Conservation (phyloP, 2,329 filamentous ascomycete genomes). For the Penicillium sp. region DNA sequence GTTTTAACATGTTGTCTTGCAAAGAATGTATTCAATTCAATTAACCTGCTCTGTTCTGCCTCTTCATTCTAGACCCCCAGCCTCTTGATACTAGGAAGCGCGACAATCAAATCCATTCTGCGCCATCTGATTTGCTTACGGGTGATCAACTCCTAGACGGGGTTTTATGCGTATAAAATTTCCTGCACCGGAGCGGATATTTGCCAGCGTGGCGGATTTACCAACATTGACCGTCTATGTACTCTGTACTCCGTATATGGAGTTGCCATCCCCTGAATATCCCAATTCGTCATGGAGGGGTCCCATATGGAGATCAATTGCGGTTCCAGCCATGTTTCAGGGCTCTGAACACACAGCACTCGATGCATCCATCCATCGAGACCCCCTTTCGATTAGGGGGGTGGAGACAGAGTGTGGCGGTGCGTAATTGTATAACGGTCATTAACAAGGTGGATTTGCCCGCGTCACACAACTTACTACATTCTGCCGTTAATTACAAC, state of each 20-base stretch:
- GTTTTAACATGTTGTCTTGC: neutral
- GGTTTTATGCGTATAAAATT: constrained; percentile 4
- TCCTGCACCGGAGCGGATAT: constrained; percentile 2
- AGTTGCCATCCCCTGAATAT: neutral
- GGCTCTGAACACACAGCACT: neutral
- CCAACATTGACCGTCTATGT: neutral
- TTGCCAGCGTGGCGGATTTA: constrained; percentile 8
- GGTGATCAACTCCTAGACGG: neutral
- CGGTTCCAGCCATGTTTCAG: neutral
- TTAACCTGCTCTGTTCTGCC: neutral
- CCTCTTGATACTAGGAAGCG: neutral
- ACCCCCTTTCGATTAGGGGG: constrained; percentile 25
- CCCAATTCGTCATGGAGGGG: neutral
- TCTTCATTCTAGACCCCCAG: neutral
- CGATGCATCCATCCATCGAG: constrained; percentile 1
- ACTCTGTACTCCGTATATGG: too few species aligned
- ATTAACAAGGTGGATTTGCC: neutral
- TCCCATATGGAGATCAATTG: neutral
- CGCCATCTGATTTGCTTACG: neutral
- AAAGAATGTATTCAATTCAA: neutral
- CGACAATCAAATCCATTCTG: neutral
- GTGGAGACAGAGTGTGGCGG: constrained; percentile 24
- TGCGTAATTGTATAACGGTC: constrained; percentile 22
- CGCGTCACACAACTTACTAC: neutral
- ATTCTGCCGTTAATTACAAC: constrained; percentile 5